Evolutionary conservation across 2,329 filamentous ascomycete species (phyloP), one percentile per base, ranked within the genome.

Genomic region (Septoria linicola): DNA sequence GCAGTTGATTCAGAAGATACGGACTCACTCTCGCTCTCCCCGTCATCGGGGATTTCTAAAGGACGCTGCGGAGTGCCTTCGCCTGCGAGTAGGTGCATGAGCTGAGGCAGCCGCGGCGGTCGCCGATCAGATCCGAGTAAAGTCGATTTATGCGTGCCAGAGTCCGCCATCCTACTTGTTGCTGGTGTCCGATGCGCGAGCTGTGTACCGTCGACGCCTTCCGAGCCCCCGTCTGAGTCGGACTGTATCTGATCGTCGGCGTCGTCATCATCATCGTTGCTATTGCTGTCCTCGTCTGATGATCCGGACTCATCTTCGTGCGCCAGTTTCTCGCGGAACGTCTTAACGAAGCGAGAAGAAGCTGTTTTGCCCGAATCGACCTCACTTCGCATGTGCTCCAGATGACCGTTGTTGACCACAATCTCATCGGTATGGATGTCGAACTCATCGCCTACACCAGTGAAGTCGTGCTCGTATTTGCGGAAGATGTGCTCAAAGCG

Each of bases 321-420:
- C 16, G 70, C 67, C 14, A 68, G 60, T 39, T 59, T 59, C 23
- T 62, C 60, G 19, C 59, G 59, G 39, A 69, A 68, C 14, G 62
- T 64, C 27, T 59, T 48, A 11, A 68, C 56, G 41, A 69, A 66
- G 32, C 61, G 63, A 5, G 58, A 59, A 2, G 66, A 60, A 19
- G 61, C 55, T 37, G 57, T 54, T 20, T 68, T 49, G 21, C 77
- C 75, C 34, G 69, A 65, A 72, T 80, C 74, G 58, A 79, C 71
- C 66, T 85, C 77, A 70, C 80, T 68, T 65, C 73, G 64, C 78
- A 89, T 82, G 64, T 80, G 68, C 43, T 80, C 68, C 45, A 96
- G 68, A 72, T 97, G 93, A 0, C 93, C 92, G 75, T 96, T 93
- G 69, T 97, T 80, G 49, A 96, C 84, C n/a, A 95, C 78, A 40